phyloP scores from a whole-genome alignment of 208 protist species.

The Wallacemonas sp. region DNA sequence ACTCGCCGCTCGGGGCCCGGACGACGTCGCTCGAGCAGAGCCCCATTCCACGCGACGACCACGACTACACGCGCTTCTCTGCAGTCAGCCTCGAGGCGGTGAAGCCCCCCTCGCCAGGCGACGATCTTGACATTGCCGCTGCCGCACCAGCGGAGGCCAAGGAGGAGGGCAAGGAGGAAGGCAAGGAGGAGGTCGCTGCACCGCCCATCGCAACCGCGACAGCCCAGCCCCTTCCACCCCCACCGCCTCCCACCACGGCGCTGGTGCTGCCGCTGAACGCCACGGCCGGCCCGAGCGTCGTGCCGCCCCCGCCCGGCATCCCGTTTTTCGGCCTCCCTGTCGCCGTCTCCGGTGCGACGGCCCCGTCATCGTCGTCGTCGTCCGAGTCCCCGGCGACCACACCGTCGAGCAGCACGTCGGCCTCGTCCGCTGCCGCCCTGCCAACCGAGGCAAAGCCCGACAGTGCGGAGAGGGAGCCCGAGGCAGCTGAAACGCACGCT shows the following conservation, averaged over 20 bases:
- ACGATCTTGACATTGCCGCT: background rate
- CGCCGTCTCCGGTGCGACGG: no score
- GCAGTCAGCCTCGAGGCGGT: background rate
- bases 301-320: background rate
- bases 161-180: no score
- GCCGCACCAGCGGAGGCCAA: background rate
- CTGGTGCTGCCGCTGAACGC: background rate
- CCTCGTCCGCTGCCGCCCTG: background rate
- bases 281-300: background rate
- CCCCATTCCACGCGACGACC: constrained; percentile 12
- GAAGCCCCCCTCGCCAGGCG: background rate
- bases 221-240: background rate
- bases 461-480: no score
- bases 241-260: background rate
- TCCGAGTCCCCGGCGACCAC: background rate
- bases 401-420: background rate
- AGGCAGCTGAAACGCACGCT: no score
- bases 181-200: no score
- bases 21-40: constrained; percentile 7
- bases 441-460: background rate
- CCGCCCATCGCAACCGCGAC: background rate
- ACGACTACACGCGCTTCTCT: constrained; percentile 12
- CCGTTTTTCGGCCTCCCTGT: background rate
- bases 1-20: background rate
- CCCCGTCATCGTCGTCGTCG: background rate